phyloP scores from a whole-genome alignment of 2,329 filamentous ascomycete species.

The Simplicillium aogashimaense region DNA sequence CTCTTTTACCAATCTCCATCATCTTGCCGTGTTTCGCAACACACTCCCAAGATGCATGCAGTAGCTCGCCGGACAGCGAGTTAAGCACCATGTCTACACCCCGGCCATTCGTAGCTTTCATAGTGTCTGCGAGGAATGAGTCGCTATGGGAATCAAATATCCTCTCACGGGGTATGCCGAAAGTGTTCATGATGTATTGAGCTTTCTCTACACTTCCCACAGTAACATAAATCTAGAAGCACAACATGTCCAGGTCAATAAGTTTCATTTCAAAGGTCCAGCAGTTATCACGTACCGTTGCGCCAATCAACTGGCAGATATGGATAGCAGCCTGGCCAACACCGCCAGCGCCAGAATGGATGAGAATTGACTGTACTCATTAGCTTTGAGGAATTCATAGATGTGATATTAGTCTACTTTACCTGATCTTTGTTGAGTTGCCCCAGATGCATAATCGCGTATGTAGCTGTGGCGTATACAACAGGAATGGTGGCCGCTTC shows the following conservation, averaged over 20 bases:
- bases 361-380: constrained; percentile 23
- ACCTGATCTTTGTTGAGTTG: not conserved
- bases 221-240: constrained; percentile 15
- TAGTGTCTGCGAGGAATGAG: constrained; percentile 17
- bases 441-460: not conserved
- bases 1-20: constrained; percentile 20
- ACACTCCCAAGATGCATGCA: constrained; percentile 21
- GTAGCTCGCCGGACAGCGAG: constrained; percentile 18
- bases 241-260: too few relatives aligned
- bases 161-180: constrained; percentile 16
- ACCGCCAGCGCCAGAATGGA: constrained; percentile 21
- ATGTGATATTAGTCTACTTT: not conserved
- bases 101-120: constrained; percentile 13
- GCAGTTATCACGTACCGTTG: constrained; percentile 12
- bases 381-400: constrained; percentile 9
- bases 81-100: constrained; percentile 26
- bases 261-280: not conserved
- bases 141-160: constrained; percentile 20
- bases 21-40: constrained; percentile 23
- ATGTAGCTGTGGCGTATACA: constrained; percentile 1
- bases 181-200: constrained; percentile 14
- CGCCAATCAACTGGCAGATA: constrained; percentile 14
- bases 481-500: constrained; percentile 16
- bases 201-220: constrained; percentile 18
- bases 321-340: constrained; percentile 20